Evolutionary conservation across 163 green algal genomes (phyloP).

Genomic region (Chloromonas sp.): DNA sequence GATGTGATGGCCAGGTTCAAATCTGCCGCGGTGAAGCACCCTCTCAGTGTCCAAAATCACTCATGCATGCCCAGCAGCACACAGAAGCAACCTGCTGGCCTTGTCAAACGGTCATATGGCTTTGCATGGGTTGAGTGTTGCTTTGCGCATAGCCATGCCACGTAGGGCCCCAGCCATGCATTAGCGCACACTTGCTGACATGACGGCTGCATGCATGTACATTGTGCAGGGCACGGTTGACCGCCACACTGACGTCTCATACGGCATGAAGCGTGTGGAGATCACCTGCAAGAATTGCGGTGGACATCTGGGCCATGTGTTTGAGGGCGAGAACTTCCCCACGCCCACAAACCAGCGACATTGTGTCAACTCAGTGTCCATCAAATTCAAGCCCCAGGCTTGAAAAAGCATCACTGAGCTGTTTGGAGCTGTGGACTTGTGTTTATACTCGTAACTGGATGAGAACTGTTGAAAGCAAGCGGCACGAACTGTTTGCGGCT

Average conservation of each 20-base stretch:
- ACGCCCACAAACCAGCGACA: constrained; percentile 82
- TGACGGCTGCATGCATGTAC: neutral
- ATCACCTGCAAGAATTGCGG: constrained; percentile 57
- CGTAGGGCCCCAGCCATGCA: too few relatives aligned
- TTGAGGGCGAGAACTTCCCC: constrained; percentile 69
- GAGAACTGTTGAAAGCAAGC: too few relatives aligned
- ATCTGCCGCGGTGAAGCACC: neutral
- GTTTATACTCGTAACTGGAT: too few relatives aligned
- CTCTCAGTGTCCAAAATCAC: neutral
- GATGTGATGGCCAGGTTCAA: neutral
- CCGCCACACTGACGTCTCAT: neutral
- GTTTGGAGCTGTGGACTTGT: too few relatives aligned
- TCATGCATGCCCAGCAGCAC: too few relatives aligned
- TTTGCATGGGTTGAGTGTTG: too few relatives aligned
- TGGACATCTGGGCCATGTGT: constrained; percentile 84
- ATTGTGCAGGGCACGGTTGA: neutral
- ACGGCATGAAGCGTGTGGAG: constrained; percentile 4
- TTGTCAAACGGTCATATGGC: too few relatives aligned
- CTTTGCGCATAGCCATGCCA: too few relatives aligned
- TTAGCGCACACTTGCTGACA: neutral
- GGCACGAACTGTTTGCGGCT: too few relatives aligned
- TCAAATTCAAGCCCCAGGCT: constrained; percentile 59
- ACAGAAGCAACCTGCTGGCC: too few relatives aligned
- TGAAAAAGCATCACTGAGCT: too few relatives aligned
- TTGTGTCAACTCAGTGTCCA: constrained; percentile 80